Evolutionary conservation across 2,329 filamentous ascomycete genomes (phyloP).

Genomic region (Plectosphaerella plurivora): DNA sequence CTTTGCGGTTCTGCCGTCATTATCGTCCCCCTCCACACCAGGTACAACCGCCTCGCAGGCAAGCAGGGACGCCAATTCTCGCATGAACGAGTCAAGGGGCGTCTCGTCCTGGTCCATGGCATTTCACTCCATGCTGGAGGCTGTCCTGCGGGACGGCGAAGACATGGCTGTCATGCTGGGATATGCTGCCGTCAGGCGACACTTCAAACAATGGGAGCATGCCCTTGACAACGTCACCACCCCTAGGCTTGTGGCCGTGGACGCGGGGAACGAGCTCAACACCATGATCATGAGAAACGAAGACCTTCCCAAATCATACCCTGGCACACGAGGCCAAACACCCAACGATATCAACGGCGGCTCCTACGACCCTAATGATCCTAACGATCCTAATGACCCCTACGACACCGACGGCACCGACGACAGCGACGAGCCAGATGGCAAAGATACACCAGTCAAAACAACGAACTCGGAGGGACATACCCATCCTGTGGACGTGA

Average conservation of each 20-base stretch:
- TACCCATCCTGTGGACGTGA: background rate
- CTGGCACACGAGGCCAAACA: background rate
- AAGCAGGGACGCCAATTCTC: conserved; percentile 6
- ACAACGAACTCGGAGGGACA: conserved; percentile 5
- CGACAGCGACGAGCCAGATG: too few species aligned
- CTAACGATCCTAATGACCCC: too few species aligned
- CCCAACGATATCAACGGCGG: background rate
- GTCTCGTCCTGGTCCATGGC: conserved; percentile 47
- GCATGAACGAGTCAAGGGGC: conserved; percentile 8
- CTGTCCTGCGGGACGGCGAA: conserved; percentile 54
- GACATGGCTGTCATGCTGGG: conserved; percentile 54
- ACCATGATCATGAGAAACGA: conserved; percentile 32
- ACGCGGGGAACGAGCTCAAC: conserved; percentile 46
- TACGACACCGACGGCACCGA: too few species aligned
- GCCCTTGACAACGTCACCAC: conserved; percentile 47
- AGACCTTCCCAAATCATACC: background rate
- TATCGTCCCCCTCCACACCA: background rate
- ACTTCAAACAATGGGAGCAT: conserved; percentile 44
- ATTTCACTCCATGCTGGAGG: conserved; percentile 53
- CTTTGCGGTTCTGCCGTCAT: conserved; percentile 24
- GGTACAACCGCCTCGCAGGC: background rate
- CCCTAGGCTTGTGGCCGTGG: conserved; percentile 50
- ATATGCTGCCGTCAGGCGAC: conserved; percentile 48
- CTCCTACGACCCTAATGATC: too few species aligned
- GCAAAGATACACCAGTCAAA: background rate